phyloP scores from a whole-genome alignment of 2,329 filamentous ascomycete genomes.

The Scytalidium sp. region DNA sequence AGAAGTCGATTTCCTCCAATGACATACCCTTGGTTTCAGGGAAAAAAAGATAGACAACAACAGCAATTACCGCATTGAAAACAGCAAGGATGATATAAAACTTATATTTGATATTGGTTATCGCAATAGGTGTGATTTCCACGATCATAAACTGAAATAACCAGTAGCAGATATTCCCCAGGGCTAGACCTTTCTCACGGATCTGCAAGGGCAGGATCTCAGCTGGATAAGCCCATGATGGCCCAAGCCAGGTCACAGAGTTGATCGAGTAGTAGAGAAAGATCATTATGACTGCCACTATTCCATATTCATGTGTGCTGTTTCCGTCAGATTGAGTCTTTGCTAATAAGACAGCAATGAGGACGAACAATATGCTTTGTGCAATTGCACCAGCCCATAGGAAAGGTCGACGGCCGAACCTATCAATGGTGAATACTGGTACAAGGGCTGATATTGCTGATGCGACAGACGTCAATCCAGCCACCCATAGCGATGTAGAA shows the following conservation, averaged over 20 bases:
- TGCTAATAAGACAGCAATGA: not conserved
- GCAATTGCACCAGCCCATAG: not conserved
- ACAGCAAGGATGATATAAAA: constrained; percentile 10
- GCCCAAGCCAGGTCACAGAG: not conserved
- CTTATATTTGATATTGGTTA: not conserved
- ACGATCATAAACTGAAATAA: constrained; percentile 1
- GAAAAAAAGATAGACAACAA: constrained; percentile 49
- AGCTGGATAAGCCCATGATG: not conserved
- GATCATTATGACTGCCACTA: not conserved
- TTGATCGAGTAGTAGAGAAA: not conserved
- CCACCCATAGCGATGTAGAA: not conserved
- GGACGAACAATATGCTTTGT: not conserved
- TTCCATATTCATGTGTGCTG: not conserved
- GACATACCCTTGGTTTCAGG: constrained; percentile 68
- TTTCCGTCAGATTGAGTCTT: not conserved
- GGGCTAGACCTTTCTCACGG: not conserved
- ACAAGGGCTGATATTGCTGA: constrained; percentile 44
- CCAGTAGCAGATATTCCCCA: not conserved
- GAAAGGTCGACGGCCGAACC: constrained; percentile 2
- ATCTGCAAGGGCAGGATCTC: not conserved
- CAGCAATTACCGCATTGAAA: constrained; percentile 39
- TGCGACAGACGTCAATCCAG: constrained; percentile 42
- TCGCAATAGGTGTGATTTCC: not conserved
- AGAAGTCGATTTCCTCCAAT: constrained; percentile 49
- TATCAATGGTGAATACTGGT: constrained; percentile 5